These are phyloP conservation scores for Pelargonium australe DNA, from an alignment of 441 rosid genomes.

Conservation along the genomic window DNA sequence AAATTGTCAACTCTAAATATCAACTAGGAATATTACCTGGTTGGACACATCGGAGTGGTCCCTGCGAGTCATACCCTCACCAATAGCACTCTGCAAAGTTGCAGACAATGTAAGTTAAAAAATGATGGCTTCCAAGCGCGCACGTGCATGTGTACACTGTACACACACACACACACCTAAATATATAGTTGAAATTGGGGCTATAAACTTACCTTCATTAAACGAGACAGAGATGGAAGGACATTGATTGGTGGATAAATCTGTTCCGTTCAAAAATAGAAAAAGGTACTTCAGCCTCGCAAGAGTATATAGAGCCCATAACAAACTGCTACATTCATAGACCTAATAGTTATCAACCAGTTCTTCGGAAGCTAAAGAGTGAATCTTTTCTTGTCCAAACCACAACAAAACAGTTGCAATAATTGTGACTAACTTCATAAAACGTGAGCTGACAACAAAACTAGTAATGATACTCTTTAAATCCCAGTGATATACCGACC, in stretches of 20 bases:
- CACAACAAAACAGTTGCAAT: too few relatives aligned
- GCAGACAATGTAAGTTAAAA: not conserved
- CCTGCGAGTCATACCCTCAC: conserved; percentile 97
- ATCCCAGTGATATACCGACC: conserved; percentile 29
- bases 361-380: too few relatives aligned
- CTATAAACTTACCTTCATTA: conserved; percentile 68
- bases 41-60: conserved; percentile 98
- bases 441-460: not conserved
- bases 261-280: conserved; percentile 35
- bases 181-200: conserved; percentile 4
- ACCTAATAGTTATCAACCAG: too few relatives aligned
- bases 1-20: too few relatives aligned
- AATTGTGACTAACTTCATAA: not conserved
- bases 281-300: conserved; percentile 7
- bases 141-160: too few relatives aligned
- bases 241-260: conserved; percentile 97
- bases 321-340: not conserved
- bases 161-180: too few relatives aligned
- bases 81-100: conserved; percentile 83
- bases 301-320: not conserved
- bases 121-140: not conserved
- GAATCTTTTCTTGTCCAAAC: too few relatives aligned
- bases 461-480: not conserved
- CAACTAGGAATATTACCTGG: conserved; percentile 43
- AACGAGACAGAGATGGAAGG: conserved; percentile 91